These are phyloP conservation scores for Nepenthes gracilis DNA, from an alignment of 148 eudicot species.

Conservation along the genomic window DNA sequence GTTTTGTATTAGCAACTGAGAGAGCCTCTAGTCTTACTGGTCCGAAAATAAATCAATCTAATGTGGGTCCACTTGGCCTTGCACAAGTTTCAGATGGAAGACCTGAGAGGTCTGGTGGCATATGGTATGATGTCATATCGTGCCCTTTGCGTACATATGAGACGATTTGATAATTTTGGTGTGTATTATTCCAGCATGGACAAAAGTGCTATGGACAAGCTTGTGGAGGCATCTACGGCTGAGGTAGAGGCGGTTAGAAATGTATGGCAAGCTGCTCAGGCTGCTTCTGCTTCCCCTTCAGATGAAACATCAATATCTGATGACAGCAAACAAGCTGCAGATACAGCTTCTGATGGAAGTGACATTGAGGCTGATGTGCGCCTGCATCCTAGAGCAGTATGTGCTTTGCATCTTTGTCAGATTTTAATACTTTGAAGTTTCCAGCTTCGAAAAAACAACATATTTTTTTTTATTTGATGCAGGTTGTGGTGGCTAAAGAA, in stretches of 20 bases:
- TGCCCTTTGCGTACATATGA: neutral
- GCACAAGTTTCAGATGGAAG: constrained; percentile 26
- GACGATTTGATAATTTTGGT: neutral
- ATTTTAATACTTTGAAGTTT: neutral
- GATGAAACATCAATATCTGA: constrained; percentile 55
- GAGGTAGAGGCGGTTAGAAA: constrained; percentile 89
- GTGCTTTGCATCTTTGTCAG: constrained; percentile 6
- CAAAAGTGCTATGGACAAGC: constrained; percentile 58
- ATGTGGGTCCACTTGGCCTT: constrained; percentile 16
- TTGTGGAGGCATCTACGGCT: constrained; percentile 78
- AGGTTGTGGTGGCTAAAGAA: constrained; percentile 98
- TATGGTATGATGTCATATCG: constrained; percentile 27
- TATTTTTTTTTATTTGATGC: constrained; percentile 12
- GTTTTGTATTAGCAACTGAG: constrained; percentile 34
- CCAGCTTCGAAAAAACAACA: neutral
- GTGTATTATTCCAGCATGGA: constrained; percentile 30
- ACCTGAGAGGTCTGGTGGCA: constrained; percentile 31
- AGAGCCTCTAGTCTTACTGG: constrained; percentile 31
- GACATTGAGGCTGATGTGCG: constrained; percentile 69
- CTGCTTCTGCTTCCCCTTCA: constrained; percentile 45
- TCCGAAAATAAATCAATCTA: constrained; percentile 28
- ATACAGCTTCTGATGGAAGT: constrained; percentile 52
- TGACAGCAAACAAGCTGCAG: constrained; percentile 49
- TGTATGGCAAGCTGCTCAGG: constrained; percentile 94
- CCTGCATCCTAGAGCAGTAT: constrained; percentile 96